Evolutionary conservation across 371 early-diverging fungal species (phyloP), one percentile per base, ranked within the genome.

Genomic region (Mortierella polycephala): DNA sequence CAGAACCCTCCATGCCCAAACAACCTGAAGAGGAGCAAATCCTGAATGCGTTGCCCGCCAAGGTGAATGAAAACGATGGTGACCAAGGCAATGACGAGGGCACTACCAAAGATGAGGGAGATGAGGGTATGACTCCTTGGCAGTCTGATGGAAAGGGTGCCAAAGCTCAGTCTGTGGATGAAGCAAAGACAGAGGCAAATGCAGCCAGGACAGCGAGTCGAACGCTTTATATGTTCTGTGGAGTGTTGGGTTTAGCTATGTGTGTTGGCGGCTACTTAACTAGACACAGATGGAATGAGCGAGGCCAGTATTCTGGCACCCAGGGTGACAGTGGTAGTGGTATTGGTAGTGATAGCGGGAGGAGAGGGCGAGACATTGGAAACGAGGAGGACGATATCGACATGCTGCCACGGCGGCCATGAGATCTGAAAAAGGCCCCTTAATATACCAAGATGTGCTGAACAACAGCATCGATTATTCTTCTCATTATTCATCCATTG

Each of bases 151-250:
- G 44, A 18, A 13, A 16, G 55, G 60, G 62, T 13, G 20, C 41
- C 20, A 49, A 42, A 30, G 41, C 41, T 5, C 40, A 23, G 20
- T 46, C 53, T 12, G 54, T 45, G 5, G 47, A 51, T 5, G 58
- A 64, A 23, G 42, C 49, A 3, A 54, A 59, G 14, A 16, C 60
- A 3, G 70, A 66, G 18, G 71, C 52, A 12, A 56, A 66, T 6
- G 44, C 64, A 1, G 52, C 58, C 1, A 41, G 51, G 12, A 57
- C 40, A 3, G 58, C 53, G 39, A 42, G 67, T 16, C 44, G 49
- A 13, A 67, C 71, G 0, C 18, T 75, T 9, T 75, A 70, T 23
- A 30, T 63, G 5, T 66, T 75, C 42, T 60, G 58, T 45, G 58
- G 63, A 3, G 47, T 70, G 3, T 13, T 70, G 37, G 71, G 66